Conservation (phyloP, 169 alveolate genomes). For the Plasmodium yoelii region DNA sequence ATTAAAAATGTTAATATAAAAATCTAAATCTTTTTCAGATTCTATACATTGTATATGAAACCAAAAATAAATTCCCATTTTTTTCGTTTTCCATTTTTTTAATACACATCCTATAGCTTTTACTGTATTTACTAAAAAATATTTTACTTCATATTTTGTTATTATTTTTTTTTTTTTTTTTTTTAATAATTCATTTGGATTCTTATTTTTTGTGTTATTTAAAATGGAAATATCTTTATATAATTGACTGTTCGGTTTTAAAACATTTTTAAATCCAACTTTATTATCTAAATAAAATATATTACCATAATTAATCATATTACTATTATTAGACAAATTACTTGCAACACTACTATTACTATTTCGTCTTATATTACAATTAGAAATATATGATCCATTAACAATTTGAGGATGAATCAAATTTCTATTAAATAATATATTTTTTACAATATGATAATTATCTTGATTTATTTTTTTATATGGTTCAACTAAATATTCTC, state of each 20-base stretch:
- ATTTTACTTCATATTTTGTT: slow-evolving; percentile 48
- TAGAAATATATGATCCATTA: not conserved
- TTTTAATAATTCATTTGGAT: not conserved
- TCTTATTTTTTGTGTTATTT: not conserved
- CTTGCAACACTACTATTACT: slow-evolving; percentile 6
- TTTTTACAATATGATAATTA: slow-evolving; percentile 2
- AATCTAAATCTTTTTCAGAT: slow-evolving; percentile 22
- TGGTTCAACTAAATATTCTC: slow-evolving; percentile 4
- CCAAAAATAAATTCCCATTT: slow-evolving; percentile 62
- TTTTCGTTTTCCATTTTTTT: slow-evolving; percentile 36
- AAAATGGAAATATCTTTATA: not conserved
- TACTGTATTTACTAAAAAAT: slow-evolving; percentile 40
- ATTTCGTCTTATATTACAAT: slow-evolving; percentile 5
- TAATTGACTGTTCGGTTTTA: not conserved
- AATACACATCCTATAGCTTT: slow-evolving; percentile 52
- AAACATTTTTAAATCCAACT: too few species aligned
- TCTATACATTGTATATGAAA: slow-evolving; percentile 64
- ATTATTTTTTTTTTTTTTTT: slow-evolving; percentile 7
- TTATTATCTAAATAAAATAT: not conserved
- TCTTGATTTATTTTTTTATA: slow-evolving; percentile 27
- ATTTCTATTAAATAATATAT: slow-evolving; percentile 4
- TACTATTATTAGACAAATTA: not conserved
- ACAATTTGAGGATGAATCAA: not conserved
- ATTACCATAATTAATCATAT: not conserved
- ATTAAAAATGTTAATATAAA: slow-evolving; percentile 44